A percentile compares a stretch with the other conserved stretches of the same genome.
Evolutionary conservation across 2,329 filamentous ascomycete genomes (phyloP).

Genomic region (Diaporthe vexans): DNA sequence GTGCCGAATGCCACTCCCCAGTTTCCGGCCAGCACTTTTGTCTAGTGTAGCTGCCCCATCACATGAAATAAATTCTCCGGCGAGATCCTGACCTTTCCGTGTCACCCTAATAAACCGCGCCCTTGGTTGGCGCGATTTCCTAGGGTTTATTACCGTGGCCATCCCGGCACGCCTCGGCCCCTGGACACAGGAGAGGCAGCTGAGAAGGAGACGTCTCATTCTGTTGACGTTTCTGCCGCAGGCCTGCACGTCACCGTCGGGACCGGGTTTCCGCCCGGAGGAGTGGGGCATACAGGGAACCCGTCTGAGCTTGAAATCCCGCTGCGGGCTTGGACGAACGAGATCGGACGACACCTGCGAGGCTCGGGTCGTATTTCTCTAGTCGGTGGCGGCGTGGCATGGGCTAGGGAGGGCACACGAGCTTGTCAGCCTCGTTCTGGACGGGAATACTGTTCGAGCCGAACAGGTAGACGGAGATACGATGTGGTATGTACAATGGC

Average conservation of each 20-base stretch:
- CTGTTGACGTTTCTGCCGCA: background rate
- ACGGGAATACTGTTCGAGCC: background rate
- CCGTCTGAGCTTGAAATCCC: background rate
- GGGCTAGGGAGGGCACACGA: background rate
- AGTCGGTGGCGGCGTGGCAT: background rate
- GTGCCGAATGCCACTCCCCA: conserved; percentile 22
- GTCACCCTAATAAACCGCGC: conserved; percentile 1
- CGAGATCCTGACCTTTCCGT: conserved; percentile 15
- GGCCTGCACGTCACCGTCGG: conserved; percentile 29
- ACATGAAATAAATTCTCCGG: conserved; percentile 22
- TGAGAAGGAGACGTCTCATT: background rate
- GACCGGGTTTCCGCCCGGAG: conserved; percentile 26
- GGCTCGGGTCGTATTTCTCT: background rate
- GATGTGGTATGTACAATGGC: background rate
- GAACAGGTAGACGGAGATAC: too few species aligned
- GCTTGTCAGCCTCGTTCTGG: background rate
- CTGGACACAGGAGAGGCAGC: too few species aligned
- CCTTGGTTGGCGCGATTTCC: conserved; percentile 20
- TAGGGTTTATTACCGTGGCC: background rate
- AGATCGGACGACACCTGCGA: conserved; percentile 14
- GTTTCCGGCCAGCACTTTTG: background rate
- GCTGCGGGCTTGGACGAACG: conserved; percentile 2
- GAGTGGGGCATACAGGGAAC: background rate
- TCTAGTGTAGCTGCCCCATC: background rate
- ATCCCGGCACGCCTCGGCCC: conserved; percentile 6